Evolutionary conservation across 164 flowering plant species (phyloP), one percentile per base, ranked within the genome.

Genomic region (Vitis labrusca): DNA sequence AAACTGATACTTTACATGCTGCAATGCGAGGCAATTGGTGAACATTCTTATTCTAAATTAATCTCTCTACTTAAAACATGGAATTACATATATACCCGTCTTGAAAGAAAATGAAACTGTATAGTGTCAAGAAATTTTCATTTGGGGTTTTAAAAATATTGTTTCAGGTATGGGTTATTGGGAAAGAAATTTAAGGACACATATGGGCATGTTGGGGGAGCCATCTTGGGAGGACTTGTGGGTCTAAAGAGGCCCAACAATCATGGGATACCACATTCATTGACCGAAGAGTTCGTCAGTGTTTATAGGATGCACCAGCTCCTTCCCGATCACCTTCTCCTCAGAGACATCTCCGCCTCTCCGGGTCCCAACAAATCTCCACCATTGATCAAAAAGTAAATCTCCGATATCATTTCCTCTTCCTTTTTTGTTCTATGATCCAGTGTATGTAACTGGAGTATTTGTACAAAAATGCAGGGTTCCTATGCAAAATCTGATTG

Each of bases 221-320:
- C 81, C 6, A 55, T 71, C 9, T 49, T 78, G 8, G 71, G 81
- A 51, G 89, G 89, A 9, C 59, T 85, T 63, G 89, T 85, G 49
- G 89, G 87, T 63, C 72, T 75, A 14, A 80, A 64, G 47, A 66
- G 54, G 63, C 86, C 87, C 8, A 60, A 48, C 61, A 74, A 85
- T 50, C 89, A 85, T 76, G 87, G 91, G 13, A 85, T 85, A 8
- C 90, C 90, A 1, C 88, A 86, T 72, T 84, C 95, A 1, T 65
- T 90, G 44, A 86, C 92, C 0, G 95, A 88, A 67, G 92, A 90
- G 70, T 90, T 90, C 37, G 81, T 75, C 0, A 73, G 85, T 44
- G 95, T 86, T 0, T 90, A 90, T 57, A 77, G 91, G 62, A 90
- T 90, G 95, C 92, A 90, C 66, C 49, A 85, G 0, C 88, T 90